These are phyloP conservation scores for Rhizopus sp. DNA, from an alignment of 371 early-diverging fungal genomes.

Conservation along the genomic window DNA sequence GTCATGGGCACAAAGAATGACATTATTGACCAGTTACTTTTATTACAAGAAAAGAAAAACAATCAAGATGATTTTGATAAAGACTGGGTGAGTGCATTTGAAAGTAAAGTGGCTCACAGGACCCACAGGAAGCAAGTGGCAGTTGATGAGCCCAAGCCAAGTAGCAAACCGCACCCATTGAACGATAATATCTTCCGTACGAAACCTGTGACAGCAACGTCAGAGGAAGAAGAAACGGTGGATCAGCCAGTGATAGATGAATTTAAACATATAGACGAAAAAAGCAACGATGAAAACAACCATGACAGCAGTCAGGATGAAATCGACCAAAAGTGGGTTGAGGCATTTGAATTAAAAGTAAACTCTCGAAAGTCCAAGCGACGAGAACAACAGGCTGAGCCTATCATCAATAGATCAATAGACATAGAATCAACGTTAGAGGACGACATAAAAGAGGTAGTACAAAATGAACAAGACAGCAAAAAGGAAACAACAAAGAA, in stretches of 20 bases:
- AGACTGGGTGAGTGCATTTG: constrained; percentile 39
- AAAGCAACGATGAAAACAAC: neutral
- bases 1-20: constrained; percentile 31
- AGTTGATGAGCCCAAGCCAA: neutral
- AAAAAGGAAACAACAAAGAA: neutral
- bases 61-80: constrained; percentile 14
- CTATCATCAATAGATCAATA: neutral
- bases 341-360: constrained; percentile 31
- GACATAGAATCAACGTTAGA: neutral
- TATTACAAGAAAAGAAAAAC: neutral
- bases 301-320: constrained; percentile 3
- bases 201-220: neutral
- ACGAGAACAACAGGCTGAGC: neutral
- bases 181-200: constrained; percentile 6
- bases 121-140: constrained; percentile 11
- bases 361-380: constrained; percentile 19
- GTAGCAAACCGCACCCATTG: constrained; percentile 11
- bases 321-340: constrained; percentile 23
- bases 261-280: too few relatives aligned
- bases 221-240: neutral
- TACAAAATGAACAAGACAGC: neutral
- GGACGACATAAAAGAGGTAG: neutral
- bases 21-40: constrained; percentile 19
- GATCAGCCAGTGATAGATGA: too few relatives aligned
- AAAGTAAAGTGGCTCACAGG: constrained; percentile 27